A percentile compares a stretch with the other conserved stretches of the same genome.
phyloP scores from a whole-genome alignment of 257 asterid genomes.

The Penstemon barbatus region DNA sequence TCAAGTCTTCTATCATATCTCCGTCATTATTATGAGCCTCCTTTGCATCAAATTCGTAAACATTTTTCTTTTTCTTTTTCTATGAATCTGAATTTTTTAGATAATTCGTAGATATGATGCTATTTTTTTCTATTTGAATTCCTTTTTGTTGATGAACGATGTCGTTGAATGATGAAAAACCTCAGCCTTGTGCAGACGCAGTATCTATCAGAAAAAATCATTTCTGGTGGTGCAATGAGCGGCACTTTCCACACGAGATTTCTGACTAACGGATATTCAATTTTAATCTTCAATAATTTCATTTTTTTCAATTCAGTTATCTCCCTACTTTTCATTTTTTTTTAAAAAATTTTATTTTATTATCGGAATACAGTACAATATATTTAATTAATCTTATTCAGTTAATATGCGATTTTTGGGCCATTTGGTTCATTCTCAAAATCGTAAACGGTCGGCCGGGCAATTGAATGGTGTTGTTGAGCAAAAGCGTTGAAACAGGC shows the following conservation, averaged over 20 bases:
- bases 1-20: background rate
- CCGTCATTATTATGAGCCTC: background rate
- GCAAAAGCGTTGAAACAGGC: no score
- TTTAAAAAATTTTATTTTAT: background rate
- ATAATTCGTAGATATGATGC: background rate
- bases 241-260: constrained; percentile 69
- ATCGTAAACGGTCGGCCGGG: no score
- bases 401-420: no score
- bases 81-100: no score
- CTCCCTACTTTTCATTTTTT: background rate
- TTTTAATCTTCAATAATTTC: background rate
- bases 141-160: background rate
- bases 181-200: constrained; percentile 53
- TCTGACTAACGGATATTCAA: constrained; percentile 30
- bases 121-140: background rate
- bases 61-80: background rate
- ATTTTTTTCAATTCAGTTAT: background rate
- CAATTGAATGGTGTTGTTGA: no score
- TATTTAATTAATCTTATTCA: no score
- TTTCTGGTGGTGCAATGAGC: constrained; percentile 49
- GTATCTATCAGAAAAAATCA: constrained; percentile 26
- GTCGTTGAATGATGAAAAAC: constrained; percentile 40
- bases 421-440: no score
- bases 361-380: background rate
- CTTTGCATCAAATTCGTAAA: background rate